A percentile compares a stretch with the other conserved stretches of the same genome.
These are phyloP conservation scores for Pneumocystis murina DNA, from an alignment of 1,139 yeast species.

Conservation along the genomic window DNA sequence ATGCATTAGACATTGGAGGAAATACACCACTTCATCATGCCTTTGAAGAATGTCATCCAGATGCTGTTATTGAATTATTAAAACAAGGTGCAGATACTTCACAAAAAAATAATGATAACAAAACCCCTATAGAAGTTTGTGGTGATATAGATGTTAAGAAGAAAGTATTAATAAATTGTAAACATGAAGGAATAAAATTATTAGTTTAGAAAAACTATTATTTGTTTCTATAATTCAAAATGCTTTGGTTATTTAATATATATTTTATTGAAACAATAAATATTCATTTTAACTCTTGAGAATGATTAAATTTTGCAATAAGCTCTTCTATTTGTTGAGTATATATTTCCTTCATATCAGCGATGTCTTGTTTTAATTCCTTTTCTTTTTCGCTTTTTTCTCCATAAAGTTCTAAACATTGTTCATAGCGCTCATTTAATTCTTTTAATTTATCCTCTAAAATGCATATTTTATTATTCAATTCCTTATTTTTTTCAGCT, in stretches of 20 bases:
- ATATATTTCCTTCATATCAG: slow-evolving; percentile 71
- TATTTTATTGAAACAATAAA: background rate
- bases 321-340: slow-evolving; percentile 74
- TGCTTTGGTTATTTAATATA: background rate
- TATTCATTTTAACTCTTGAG: background rate
- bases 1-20: slow-evolving; percentile 53
- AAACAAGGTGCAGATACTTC: slow-evolving; percentile 49
- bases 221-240: background rate
- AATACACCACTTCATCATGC: slow-evolving; percentile 90
- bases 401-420: slow-evolving; percentile 63
- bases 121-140: slow-evolving; percentile 46
- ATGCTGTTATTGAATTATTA: slow-evolving; percentile 48
- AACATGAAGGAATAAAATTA: slow-evolving; percentile 9
- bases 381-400: slow-evolving; percentile 78
- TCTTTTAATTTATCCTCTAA: slow-evolving; percentile 25
- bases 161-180: slow-evolving; percentile 17
- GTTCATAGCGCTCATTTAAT: slow-evolving; percentile 32
- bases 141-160: slow-evolving; percentile 43
- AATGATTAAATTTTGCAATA: slow-evolving; percentile 28
- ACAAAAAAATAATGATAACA: slow-evolving; percentile 27
- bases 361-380: slow-evolving; percentile 76
- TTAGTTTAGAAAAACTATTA: background rate
- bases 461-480: slow-evolving; percentile 19
- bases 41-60: slow-evolving; percentile 79
- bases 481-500: slow-evolving; percentile 31